Base-by-base conservation (phyloP, 225 moss, liverwort and hornwort genomes). In the Pleurozium schreberi region DNA sequence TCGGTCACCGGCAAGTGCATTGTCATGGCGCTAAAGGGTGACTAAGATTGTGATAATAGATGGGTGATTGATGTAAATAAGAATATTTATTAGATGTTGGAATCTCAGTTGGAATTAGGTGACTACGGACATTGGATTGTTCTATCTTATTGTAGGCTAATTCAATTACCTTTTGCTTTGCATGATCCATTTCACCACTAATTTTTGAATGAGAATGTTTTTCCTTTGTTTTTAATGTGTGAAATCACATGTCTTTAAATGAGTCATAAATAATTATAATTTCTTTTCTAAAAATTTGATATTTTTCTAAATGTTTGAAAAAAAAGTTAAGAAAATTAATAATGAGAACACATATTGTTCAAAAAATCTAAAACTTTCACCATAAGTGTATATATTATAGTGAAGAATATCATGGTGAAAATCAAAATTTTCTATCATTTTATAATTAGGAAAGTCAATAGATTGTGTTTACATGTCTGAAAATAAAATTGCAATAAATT, bases 391-490 rank as follows among this genome's bases (percentile, higher is more conserved):
- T 43, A 27, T 27, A 9, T 43, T 5, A 43, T 16, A 8, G 2
- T 42, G 15, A 5, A 70, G 5, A 26, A 15, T 43, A 43, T 43
- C 5, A 43, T 3, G 9, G 27, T 43, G 5, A 43, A 42, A 43
- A 71, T 27, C 27, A 27, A 43, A 9, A 1, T 26, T 42, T 70
- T 1, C 8, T 42, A 15, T 1, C 9, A 42, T 70, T 70, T 26
- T 25, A 40, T 25, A 22, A n/a, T 25, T 42, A 22, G 38, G 26
- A 70, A 42, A 42, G 14, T 5, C 40, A 42, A 26, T 25, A 69
- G 25, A 13, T 14, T 25, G 2, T 42, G 5, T 4, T 26, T 25
- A 8, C 9, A 4, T 27, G 5, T 0, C 6, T 2, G 27, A 71
- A 43, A 7, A 6, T 16, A 27, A 15, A 43, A 3, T 71, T 71